Evolutionary conservation across 352 stramenopile genomes (phyloP).

Genomic region (Bremia lactucae): DNA sequence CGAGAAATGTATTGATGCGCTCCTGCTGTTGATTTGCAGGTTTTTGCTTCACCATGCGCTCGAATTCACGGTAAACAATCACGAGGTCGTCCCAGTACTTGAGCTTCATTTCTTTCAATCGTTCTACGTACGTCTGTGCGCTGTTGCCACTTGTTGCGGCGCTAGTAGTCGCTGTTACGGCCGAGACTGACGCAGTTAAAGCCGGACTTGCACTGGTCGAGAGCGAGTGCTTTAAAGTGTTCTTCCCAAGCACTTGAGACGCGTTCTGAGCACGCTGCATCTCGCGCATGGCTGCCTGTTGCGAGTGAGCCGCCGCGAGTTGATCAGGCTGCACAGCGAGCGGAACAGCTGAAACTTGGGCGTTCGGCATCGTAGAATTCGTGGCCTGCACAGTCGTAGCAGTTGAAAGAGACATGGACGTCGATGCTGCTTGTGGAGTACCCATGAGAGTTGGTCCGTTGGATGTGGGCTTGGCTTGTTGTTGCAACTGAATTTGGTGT

Average conservation of each 20-base stretch:
- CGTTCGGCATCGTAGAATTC: slow-evolving; percentile 20
- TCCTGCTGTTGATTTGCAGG: slow-evolving; percentile 67
- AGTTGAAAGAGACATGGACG: slow-evolving; percentile 27
- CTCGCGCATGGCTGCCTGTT: slow-evolving; percentile 53
- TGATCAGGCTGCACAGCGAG: slow-evolving; percentile 49
- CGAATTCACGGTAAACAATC: slow-evolving; percentile 77
- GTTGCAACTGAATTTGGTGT: slow-evolving; percentile 58
- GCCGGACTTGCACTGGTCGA: slow-evolving; percentile 10
- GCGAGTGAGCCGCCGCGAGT: slow-evolving; percentile 35
- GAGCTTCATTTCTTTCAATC: slow-evolving; percentile 58
- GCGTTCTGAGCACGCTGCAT: slow-evolving; percentile 55
- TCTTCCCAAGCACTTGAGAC: slow-evolving; percentile 33
- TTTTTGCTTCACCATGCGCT: slow-evolving; percentile 79
- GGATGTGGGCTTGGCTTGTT: too few relatives aligned
- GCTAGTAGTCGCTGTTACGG: slow-evolving; percentile 9
- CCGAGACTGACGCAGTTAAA: slow-evolving; percentile 2
- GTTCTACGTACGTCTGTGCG: slow-evolving; percentile 54
- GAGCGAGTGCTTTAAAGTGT: slow-evolving; percentile 22
- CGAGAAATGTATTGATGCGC: slow-evolving; percentile 71
- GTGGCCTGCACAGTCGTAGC: slow-evolving; percentile 30
- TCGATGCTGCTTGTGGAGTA: slow-evolving; percentile 19
- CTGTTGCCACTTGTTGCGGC: slow-evolving; percentile 11
- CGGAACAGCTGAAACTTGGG: slow-evolving; percentile 19
- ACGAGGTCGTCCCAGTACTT: slow-evolving; percentile 82
- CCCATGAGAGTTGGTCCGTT: too few relatives aligned